Conservation (phyloP, 352 stramenopile species). For the Phytophthora sp. region DNA sequence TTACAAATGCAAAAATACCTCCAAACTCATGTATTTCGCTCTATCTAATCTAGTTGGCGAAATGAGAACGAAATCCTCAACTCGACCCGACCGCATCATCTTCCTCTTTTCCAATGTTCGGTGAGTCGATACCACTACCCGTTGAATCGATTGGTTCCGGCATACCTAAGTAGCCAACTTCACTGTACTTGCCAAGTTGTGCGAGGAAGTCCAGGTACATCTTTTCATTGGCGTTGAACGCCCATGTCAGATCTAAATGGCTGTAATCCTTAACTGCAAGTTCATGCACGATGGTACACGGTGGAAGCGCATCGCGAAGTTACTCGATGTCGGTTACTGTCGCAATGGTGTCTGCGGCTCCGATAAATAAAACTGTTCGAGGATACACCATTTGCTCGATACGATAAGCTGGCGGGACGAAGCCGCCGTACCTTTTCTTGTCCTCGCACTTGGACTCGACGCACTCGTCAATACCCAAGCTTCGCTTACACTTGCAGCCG, state of each 20-base stretch:
- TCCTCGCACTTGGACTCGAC: slow-evolving; percentile 43
- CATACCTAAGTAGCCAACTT: slow-evolving; percentile 32
- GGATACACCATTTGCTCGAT: slow-evolving; percentile 41
- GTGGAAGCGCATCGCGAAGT: slow-evolving; percentile 41
- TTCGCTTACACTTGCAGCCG: slow-evolving; percentile 43
- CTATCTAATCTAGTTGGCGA: slow-evolving; percentile 26
- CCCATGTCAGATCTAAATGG: slow-evolving; percentile 62
- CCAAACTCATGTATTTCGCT: no score
- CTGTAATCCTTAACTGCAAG: slow-evolving; percentile 48
- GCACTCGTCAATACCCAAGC: slow-evolving; percentile 38
- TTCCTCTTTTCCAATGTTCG: not conserved
- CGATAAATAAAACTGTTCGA: slow-evolving; percentile 46
- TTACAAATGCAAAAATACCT: no score
- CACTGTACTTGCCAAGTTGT: slow-evolving; percentile 48
- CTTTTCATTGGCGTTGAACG: slow-evolving; percentile 45
- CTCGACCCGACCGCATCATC: slow-evolving; percentile 6
- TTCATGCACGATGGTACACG: slow-evolving; percentile 49
- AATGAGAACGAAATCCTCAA: slow-evolving; percentile 26
- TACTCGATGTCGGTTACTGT: slow-evolving; percentile 43
- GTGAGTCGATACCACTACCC: not conserved
- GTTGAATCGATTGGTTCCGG: not conserved
- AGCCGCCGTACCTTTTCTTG: slow-evolving; percentile 50
- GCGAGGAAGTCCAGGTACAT: slow-evolving; percentile 53
- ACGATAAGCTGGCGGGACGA: slow-evolving; percentile 39
- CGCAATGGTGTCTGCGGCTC: slow-evolving; percentile 48